A percentile compares a stretch with the other conserved stretches of the same genome.
Evolutionary conservation across 2,329 filamentous ascomycete genomes (phyloP).

Genomic region (Ophiognomonia clavigignenti-juglandacearum): DNA sequence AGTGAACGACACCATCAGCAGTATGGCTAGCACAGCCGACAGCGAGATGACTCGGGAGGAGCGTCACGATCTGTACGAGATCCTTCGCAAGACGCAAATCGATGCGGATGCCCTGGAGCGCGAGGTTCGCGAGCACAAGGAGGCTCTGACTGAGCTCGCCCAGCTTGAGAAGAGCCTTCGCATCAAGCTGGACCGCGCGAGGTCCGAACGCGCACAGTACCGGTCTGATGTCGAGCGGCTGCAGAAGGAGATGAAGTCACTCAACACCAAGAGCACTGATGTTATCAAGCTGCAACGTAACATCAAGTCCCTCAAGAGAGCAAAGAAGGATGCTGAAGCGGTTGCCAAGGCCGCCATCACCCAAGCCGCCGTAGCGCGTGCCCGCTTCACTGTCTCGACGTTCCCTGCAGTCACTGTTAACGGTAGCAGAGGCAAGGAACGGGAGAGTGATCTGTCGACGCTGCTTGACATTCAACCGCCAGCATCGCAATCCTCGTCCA

Average conservation of each 20-base stretch:
- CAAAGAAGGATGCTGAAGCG: conserved; percentile 31
- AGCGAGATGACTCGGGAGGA: conserved; percentile 46
- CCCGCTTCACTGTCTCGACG: conserved; percentile 12
- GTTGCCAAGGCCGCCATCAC: conserved; percentile 21
- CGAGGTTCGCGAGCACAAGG: conserved; percentile 65
- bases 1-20: conserved; percentile 22
- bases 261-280: conserved; percentile 35
- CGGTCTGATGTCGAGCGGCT: conserved; percentile 51
- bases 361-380: conserved; percentile 15
- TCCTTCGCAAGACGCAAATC: conserved; percentile 58
- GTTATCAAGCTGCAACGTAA: conserved; percentile 47
- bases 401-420: background rate
- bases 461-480: background rate
- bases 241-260: conserved; percentile 43
- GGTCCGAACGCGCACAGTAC: conserved; percentile 58
- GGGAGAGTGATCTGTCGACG: conserved; percentile 1
- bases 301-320: conserved; percentile 39
- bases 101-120: conserved; percentile 67
- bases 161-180: conserved; percentile 56
- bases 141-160: conserved; percentile 53
- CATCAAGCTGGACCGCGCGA: conserved; percentile 64
- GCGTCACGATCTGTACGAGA: conserved; percentile 54
- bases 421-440: conserved; percentile 11
- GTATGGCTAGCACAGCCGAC: conserved; percentile 20
- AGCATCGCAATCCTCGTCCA: background rate